Base-by-base conservation (phyloP, 768 basidiomycete species). In the Leccinum disarticulatum region DNA sequence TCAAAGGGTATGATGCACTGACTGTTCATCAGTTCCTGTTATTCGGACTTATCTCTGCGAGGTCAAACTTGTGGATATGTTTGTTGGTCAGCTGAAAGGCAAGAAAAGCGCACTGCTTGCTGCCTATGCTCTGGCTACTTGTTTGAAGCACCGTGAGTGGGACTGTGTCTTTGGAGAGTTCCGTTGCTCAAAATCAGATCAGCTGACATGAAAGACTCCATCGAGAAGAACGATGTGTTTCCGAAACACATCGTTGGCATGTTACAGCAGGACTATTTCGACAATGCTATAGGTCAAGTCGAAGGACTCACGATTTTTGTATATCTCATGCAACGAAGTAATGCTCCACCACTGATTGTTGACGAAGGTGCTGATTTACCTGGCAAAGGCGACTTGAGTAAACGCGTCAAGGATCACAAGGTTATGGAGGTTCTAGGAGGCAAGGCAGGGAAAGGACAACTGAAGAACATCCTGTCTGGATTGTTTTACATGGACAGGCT, bases 261-360 rank as follows among this genome's bases (percentile, higher is more conserved):
- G 68, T 50, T 66, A n/a, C 59, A 59, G 15, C 33, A 54, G 11
- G 64, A 69, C 55, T 68, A 58, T 51, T 70, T 69, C 22, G 66
- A 69, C 6, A 64, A 69, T 31, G 68, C 68, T 11, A 57, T 70
- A 0, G 68, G 68, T 13, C 52, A 6, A 25, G 56, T 70, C 0
- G 68, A 69, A 52, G 68, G 68, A 5, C 70, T 68, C 51, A 66
- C 70, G 35, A 59, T 69, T 3, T 69, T 69, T 14, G 51, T 52
- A 3, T 55, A 69, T 33, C 53, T 69, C 4, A 68, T 69, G 64
- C 59, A 59, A 38, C 19, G 54, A 6, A 58, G 68, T 69, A 61
- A 63, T 19, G 25, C 4, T 25, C n/a, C 6, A 15, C 19, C 22
- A 2, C 41, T 36, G 17, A 11, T 54, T 27, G 10, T 17, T 19